A percentile compares a stretch with the other conserved stretches of the same genome.
Evolutionary conservation across 2,329 filamentous ascomycete genomes (phyloP).

Genomic region (Aspergillus candidus): DNA sequence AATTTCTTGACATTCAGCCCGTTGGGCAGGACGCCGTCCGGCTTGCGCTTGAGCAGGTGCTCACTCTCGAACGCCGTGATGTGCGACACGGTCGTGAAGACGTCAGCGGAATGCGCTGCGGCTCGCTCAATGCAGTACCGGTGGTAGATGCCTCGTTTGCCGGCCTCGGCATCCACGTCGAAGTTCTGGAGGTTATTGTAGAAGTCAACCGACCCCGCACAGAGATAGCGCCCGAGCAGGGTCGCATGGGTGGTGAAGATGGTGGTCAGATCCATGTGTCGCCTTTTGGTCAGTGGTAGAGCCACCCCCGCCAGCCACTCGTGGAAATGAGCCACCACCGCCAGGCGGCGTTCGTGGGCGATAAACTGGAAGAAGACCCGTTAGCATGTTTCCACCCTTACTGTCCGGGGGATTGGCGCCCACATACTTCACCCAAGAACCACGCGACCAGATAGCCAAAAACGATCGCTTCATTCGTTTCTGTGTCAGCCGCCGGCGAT

Average conservation of each 20-base stretch:
- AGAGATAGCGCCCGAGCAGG: slow-evolving; percentile 89
- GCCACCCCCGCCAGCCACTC: slow-evolving; percentile 97
- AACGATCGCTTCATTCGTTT: slow-evolving; percentile 95
- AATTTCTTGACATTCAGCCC: slow-evolving; percentile 98
- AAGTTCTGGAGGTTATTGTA: slow-evolving; percentile 99
- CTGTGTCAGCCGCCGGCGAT: slow-evolving; percentile 82
- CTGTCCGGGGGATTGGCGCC: neutral
- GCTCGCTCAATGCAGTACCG: slow-evolving; percentile 96
- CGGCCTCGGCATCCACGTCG: slow-evolving; percentile 91
- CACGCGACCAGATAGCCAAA: slow-evolving; percentile 97
- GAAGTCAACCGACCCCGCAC: slow-evolving; percentile 95
- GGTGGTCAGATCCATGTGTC: slow-evolving; percentile 91
- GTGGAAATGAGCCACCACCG: slow-evolving; percentile 97
- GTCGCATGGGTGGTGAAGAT: slow-evolving; percentile 99
- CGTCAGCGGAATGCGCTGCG: slow-evolving; percentile 83
- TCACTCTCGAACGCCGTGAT: slow-evolving; percentile 98
- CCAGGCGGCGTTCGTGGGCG: slow-evolving; percentile 81
- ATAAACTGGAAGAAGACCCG: slow-evolving; percentile 62
- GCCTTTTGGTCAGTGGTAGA: slow-evolving; percentile 83
- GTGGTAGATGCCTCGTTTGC: slow-evolving; percentile 97
- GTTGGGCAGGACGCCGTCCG: slow-evolving; percentile 92
- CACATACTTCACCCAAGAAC: slow-evolving; percentile 88
- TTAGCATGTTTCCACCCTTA: slow-evolving; percentile 4
- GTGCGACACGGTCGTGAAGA: slow-evolving; percentile 97
- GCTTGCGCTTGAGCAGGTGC: slow-evolving; percentile 94